These are phyloP conservation scores for Alternaria infectoria DNA, from an alignment of 2,329 filamentous ascomycete species.

Conservation along the genomic window DNA sequence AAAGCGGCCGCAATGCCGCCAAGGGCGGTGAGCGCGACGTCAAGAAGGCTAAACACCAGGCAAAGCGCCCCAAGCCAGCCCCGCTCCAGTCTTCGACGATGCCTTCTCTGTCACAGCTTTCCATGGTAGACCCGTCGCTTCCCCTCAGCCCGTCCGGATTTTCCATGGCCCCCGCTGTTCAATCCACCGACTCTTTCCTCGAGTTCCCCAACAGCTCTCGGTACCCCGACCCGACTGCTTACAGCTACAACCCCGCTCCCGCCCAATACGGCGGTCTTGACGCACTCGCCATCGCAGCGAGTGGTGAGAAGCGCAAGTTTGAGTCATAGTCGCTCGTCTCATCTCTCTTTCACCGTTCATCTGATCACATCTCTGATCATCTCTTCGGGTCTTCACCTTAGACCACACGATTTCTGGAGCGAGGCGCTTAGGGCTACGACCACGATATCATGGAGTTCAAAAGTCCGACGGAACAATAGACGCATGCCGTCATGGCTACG, in stretches of 20 bases:
- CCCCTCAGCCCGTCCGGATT: constrained; percentile 35
- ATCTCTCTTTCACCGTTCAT: constrained; percentile 3
- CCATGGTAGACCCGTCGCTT: constrained; percentile 39
- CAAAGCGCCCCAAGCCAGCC: constrained; percentile 42
- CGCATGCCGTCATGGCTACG: constrained; percentile 51
- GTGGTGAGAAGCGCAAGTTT: constrained; percentile 47
- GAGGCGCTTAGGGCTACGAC: constrained; percentile 20
- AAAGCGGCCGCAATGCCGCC: constrained; percentile 54
- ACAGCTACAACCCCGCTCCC: constrained; percentile 31
- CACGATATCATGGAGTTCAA: constrained; percentile 25
- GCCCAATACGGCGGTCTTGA: constrained; percentile 41
- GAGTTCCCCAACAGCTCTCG: constrained; percentile 34
- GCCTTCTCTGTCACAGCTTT: constrained; percentile 24
- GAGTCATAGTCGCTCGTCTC: constrained; percentile 22
- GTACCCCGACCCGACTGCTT: constrained; percentile 41
- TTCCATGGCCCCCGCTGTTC: constrained; percentile 40
- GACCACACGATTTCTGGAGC: neutral
- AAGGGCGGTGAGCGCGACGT: constrained; percentile 44
- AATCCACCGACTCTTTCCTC: constrained; percentile 30
- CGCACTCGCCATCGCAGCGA: constrained; percentile 46
- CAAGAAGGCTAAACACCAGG: constrained; percentile 46
- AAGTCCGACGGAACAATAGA: constrained; percentile 41
- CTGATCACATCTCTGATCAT: constrained; percentile 1
- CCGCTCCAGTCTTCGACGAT: constrained; percentile 36
- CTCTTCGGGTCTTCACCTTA: constrained; percentile 1